Evolutionary conservation across 257 asterid genomes (phyloP), one percentile per base, ranked within the genome.

Genomic region (Penstemon davidsonii): DNA sequence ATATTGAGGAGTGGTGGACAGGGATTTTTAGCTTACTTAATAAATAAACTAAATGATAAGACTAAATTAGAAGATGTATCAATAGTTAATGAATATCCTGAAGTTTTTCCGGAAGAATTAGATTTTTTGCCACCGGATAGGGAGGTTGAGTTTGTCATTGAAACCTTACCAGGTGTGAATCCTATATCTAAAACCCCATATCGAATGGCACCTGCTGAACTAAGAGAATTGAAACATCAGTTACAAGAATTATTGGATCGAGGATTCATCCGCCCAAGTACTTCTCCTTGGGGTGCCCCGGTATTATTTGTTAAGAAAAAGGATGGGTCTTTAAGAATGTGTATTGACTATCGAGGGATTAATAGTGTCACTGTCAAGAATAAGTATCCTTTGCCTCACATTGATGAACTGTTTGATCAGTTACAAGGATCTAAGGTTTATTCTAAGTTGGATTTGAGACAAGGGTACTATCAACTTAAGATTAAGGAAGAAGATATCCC

Each of bases 261-360:
- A 8, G 36, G 62, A 4, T 33, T n/a, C 7, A 56, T 33, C 5
- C 10, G 13, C 25, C 62, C 42, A 6, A 56, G 62, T 56, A 19
- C 8, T 2, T 25, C 62, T 1, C 62, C 42, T 5, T 56, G n/a
- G 41, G 61, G 61, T 18, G 61, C 61, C 40, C 42, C 0, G 19
- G 62, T 56, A 56, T 36, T 56, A 36, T 57, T 57, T 36, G 62
- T 57, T 4, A 57, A 57, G 13, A 57, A 57, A 25, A 36, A 57
- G 3, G 62, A 36, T 7, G 62, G 62, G 1, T 0, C 1, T 10
- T 37, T 57, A 25, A 36, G 43, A 8, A 7, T 57, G 62, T 57
- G 43, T 37, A 56, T 56, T 4, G 62, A 57, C 10, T 57, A 57
- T 8, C 7, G 43, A 13, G 62, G 36, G 12, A 11, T 57, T 3